Conservation (phyloP, 2,329 filamentous ascomycete species). For the Plenodomus lindquistii region DNA sequence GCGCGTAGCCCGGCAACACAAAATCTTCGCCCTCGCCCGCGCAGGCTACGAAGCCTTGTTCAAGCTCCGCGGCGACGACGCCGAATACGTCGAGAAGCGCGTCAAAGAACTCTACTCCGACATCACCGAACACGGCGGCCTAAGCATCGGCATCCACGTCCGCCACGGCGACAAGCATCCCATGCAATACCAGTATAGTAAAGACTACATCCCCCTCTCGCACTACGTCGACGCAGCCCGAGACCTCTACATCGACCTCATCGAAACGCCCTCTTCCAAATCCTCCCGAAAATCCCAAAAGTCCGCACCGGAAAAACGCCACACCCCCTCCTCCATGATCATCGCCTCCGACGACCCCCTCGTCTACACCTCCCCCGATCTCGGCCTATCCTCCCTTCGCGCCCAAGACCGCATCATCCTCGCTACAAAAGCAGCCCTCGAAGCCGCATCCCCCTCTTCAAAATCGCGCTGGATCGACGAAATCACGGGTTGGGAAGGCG, state of each 20-base stretch:
- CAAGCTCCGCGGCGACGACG: slow-evolving; percentile 67
- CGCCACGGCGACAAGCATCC: slow-evolving; percentile 80
- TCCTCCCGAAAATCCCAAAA: slow-evolving; percentile 39
- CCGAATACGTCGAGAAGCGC: slow-evolving; percentile 65
- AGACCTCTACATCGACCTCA: slow-evolving; percentile 56
- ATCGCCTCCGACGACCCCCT: slow-evolving; percentile 82
- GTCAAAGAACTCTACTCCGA: slow-evolving; percentile 59
- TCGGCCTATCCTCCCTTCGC: slow-evolving; percentile 56
- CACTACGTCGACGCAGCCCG: slow-evolving; percentile 66
- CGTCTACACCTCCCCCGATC: slow-evolving; percentile 69
- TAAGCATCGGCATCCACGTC: slow-evolving; percentile 74
- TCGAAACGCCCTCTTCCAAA: slow-evolving; percentile 25
- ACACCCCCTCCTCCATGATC: slow-evolving; percentile 54
- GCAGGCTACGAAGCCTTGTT: slow-evolving; percentile 76
- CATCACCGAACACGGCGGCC: slow-evolving; percentile 53
- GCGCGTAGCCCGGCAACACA: slow-evolving; percentile 58
- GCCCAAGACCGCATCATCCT: slow-evolving; percentile 79
- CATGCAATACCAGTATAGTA: slow-evolving; percentile 73
- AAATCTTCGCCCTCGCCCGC: slow-evolving; percentile 70
- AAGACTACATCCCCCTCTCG: slow-evolving; percentile 76
- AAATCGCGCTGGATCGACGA: slow-evolving; percentile 67
- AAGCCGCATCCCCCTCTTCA: slow-evolving; percentile 39
- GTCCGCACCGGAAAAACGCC: slow-evolving; percentile 10
- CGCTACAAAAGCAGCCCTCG: slow-evolving; percentile 64
- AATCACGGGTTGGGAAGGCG: slow-evolving; percentile 83